Percentiles rank a stretch among this genome's conserved stretches.
phyloP scores from a whole-genome alignment of 2,329 filamentous ascomycete genomes.

The Aspergillus sp. region DNA sequence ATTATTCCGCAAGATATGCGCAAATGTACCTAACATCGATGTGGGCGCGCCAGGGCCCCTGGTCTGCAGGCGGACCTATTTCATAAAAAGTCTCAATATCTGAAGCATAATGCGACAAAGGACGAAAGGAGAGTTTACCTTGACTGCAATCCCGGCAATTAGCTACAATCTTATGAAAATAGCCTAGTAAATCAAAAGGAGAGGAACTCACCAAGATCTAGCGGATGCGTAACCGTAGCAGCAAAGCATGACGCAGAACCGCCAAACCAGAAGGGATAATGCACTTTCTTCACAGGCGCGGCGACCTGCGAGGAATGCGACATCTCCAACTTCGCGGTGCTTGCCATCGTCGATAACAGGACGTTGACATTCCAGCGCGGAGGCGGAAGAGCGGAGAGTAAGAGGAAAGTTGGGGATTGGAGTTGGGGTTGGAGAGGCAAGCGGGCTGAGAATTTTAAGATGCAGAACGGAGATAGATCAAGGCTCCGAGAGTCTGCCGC shows the following conservation, averaged over 20 bases:
- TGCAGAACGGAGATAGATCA: constrained; percentile 32
- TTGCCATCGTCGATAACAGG: constrained; percentile 34
- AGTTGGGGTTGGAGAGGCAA: not conserved
- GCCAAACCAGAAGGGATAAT: constrained; percentile 93
- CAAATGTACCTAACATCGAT: constrained; percentile 82
- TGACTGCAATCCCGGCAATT: constrained; percentile 48
- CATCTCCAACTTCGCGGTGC: constrained; percentile 33
- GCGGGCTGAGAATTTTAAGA: constrained; percentile 6
- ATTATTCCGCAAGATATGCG: constrained; percentile 73
- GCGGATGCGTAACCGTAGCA: constrained; percentile 85
- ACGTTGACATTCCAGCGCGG: constrained; percentile 18
- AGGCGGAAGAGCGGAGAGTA: constrained; percentile 10
- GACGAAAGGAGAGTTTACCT: constrained; percentile 40
- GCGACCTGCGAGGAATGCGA: constrained; percentile 22
- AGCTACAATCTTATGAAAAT: constrained; percentile 12
- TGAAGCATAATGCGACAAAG: constrained; percentile 2
- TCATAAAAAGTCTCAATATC: constrained; percentile 6
- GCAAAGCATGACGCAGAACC: constrained; percentile 92
- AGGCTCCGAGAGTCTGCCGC: constrained; percentile 28
- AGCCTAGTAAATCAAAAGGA: not conserved
- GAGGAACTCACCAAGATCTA: constrained; percentile 74
- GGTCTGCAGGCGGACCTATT: constrained; percentile 81
- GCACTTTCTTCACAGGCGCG: constrained; percentile 37
- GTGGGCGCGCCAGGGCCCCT: constrained; percentile 72
- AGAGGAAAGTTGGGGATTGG: constrained; percentile 21